Conservation (phyloP, 768 basidiomycete genomes). For the Vararia minispora region DNA sequence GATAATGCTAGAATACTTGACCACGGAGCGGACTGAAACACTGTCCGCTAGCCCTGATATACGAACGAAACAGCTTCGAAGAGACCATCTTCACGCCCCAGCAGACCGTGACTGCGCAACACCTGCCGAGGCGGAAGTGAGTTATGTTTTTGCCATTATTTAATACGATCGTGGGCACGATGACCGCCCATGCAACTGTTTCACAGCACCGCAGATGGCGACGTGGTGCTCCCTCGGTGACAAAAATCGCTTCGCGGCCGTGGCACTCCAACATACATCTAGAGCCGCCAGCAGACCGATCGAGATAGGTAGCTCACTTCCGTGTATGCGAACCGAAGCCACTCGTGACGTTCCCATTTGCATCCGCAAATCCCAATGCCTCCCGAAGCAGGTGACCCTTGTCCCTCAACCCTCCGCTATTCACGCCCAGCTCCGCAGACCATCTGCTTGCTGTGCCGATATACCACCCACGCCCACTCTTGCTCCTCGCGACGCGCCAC, state of each 20-base stretch:
- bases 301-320: no score
- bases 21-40: no score
- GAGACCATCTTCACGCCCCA: constrained; percentile 86
- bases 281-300: no score
- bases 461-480: constrained; percentile 93
- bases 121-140: no score
- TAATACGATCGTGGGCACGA: no score
- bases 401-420: constrained; percentile 33
- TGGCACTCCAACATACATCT: no score
- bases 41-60: constrained; percentile 86
- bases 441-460: constrained; percentile 83
- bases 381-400: constrained; percentile 53
- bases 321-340: constrained; percentile 92
- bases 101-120: constrained; percentile 80
- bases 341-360: constrained; percentile 81
- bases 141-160: no score
- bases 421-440: constrained; percentile 32
- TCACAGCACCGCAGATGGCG: no score
- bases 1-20: no score
- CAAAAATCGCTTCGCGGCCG: no score
- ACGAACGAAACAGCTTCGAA: constrained; percentile 94
- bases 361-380: constrained; percentile 65
- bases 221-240: no score
- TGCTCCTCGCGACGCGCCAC: constrained; percentile 89
- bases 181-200: no score